These are phyloP conservation scores for Xylaria hypoxylon DNA, from an alignment of 2,329 filamentous ascomycete species.

Conservation along the genomic window DNA sequence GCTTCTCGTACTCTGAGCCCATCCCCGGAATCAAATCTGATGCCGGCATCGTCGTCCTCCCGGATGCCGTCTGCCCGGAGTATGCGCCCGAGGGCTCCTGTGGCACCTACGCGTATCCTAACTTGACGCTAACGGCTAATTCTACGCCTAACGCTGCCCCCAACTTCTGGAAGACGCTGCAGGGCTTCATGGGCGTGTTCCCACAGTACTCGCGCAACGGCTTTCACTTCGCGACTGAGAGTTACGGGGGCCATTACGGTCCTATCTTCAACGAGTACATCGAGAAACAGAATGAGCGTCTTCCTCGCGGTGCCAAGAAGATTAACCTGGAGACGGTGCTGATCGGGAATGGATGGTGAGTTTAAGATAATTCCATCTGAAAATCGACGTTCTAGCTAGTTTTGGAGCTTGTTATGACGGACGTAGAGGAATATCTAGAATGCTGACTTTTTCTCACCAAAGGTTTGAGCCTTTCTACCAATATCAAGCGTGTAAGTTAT, in stretches of 20 bases:
- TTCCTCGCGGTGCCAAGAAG: slow-evolving; percentile 55
- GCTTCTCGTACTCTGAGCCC: slow-evolving; percentile 62
- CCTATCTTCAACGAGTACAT: slow-evolving; percentile 66
- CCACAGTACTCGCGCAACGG: slow-evolving; percentile 61
- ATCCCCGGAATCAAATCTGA: slow-evolving; percentile 48
- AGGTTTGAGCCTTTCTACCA: slow-evolving; percentile 67
- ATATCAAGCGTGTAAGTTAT: slow-evolving; percentile 59
- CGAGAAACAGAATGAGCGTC: slow-evolving; percentile 58
- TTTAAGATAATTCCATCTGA: not conserved
- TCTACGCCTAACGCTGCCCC: slow-evolving; percentile 65
- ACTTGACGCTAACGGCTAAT: slow-evolving; percentile 62
- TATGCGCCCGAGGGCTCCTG: slow-evolving; percentile 59
- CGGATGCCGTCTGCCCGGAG: slow-evolving; percentile 61
- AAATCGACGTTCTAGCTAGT: not conserved
- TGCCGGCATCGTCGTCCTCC: slow-evolving; percentile 56
- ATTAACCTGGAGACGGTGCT: slow-evolving; percentile 63
- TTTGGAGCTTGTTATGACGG: not conserved
- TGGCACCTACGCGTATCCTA: slow-evolving; percentile 66
- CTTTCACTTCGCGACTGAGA: slow-evolving; percentile 67
- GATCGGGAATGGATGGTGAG: slow-evolving; percentile 66
- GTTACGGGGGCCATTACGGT: slow-evolving; percentile 69
- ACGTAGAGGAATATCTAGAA: not conserved
- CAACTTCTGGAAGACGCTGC: slow-evolving; percentile 70
- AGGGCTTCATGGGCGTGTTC: slow-evolving; percentile 73
- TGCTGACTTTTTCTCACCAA: slow-evolving; percentile 9